phyloP scores from a whole-genome alignment of 192 early-diverging fungal species.

The Bifiguratus adelaidae region DNA sequence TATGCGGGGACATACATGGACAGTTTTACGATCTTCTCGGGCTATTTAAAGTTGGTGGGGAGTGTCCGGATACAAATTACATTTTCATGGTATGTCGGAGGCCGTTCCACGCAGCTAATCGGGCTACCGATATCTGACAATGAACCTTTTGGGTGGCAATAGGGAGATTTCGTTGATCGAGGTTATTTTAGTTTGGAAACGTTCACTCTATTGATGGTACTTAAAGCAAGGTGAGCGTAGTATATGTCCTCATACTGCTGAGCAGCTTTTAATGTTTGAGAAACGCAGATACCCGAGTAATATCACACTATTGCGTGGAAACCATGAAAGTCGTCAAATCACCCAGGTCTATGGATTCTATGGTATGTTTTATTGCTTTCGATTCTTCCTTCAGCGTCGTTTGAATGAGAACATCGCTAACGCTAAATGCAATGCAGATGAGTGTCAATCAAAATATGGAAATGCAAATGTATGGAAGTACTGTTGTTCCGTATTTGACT shows the following conservation, averaged over 20 bases:
- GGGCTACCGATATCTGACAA: neutral
- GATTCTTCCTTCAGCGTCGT: neutral
- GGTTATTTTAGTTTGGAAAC: conserved; percentile 97
- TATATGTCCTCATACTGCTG: neutral
- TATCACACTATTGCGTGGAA: conserved; percentile 90
- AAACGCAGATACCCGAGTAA: conserved; percentile 95
- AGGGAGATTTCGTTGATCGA: conserved; percentile 99
- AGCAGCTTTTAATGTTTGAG: neutral
- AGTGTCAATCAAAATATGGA: conserved; percentile 90
- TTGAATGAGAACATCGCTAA: no score
- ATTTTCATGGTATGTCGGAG: conserved; percentile 80
- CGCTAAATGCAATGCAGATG: conserved; percentile 48
- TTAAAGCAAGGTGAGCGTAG: conserved; percentile 73
- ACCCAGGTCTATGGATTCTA: conserved; percentile 97
- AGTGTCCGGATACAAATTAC: conserved; percentile 88
- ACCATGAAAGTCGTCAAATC: conserved; percentile 95
- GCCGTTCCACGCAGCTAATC: neutral
- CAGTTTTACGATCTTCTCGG: conserved; percentile 96
- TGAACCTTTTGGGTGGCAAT: neutral
- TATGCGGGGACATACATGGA: conserved; percentile 98
- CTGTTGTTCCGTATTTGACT: conserved; percentile 91
- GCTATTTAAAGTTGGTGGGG: conserved; percentile 91
- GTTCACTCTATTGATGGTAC: conserved; percentile 82
- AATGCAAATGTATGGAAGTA: conserved; percentile 95
- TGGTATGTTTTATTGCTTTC: conserved; percentile 32